phyloP scores from a whole-genome alignment of 257 asterid species.

The Buddleja alternifolia region DNA sequence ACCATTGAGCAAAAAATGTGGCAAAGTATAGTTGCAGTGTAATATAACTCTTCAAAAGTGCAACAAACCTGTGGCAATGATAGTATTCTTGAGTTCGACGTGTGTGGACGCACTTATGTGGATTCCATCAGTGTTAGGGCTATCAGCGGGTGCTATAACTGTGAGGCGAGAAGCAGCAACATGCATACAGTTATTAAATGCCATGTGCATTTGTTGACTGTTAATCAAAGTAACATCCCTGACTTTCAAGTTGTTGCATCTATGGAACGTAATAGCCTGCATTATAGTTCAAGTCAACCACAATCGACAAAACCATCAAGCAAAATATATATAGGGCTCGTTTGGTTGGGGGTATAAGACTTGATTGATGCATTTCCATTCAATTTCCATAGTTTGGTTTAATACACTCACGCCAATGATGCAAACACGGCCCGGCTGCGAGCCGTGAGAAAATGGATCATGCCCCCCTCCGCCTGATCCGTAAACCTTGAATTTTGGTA shows the following conservation, averaged over 20 bases:
- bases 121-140: slow-evolving; percentile 92
- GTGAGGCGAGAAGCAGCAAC: slow-evolving; percentile 53
- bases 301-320: slow-evolving; percentile 10
- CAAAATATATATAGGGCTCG: background rate
- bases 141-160: slow-evolving; percentile 62
- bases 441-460: too few relatives aligned
- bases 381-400: too few relatives aligned
- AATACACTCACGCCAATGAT: too few relatives aligned
- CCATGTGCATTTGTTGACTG: slow-evolving; percentile 79
- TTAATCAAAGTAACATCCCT: slow-evolving; percentile 46
- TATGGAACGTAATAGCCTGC: slow-evolving; percentile 86
- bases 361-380: too few relatives aligned
- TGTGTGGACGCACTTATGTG: slow-evolving; percentile 70
- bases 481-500: too few relatives aligned
- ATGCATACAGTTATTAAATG: slow-evolving; percentile 49
- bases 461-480: too few relatives aligned
- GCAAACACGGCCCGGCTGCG: too few relatives aligned
- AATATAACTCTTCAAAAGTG: too few relatives aligned
- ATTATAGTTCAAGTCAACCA: background rate
- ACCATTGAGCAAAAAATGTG: too few relatives aligned
- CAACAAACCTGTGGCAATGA: slow-evolving; percentile 63
- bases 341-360: too few relatives aligned
- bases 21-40: background rate
- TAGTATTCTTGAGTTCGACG: slow-evolving; percentile 49
- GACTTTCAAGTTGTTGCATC: slow-evolving; percentile 68